These are phyloP conservation scores for Sclerotinia spermophila DNA, from an alignment of 2,329 filamentous ascomycete genomes.

Conservation along the genomic window DNA sequence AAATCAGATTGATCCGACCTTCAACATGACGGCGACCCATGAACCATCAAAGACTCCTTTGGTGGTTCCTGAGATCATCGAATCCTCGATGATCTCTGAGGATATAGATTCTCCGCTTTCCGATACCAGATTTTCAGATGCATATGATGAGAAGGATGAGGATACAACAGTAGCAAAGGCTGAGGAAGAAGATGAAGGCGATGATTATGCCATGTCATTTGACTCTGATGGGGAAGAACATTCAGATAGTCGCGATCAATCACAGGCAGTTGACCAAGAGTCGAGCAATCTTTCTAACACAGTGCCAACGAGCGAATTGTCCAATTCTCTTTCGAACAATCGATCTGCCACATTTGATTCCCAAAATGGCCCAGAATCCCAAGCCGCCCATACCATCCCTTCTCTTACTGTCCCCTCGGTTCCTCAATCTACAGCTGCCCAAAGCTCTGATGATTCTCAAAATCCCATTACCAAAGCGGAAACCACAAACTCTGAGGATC, in stretches of 20 bases:
- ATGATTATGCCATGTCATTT: conserved; percentile 40
- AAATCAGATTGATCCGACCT: conserved; percentile 68
- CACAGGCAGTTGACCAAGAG: conserved; percentile 34
- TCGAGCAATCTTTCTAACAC: conserved; percentile 29
- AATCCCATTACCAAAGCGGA: conserved; percentile 25
- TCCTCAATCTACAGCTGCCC: conserved; percentile 25
- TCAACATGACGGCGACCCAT: conserved; percentile 63
- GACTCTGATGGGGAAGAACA: conserved; percentile 37
- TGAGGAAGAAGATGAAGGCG: conserved; percentile 32
- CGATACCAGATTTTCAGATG: conserved; percentile 37
- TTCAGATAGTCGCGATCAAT: conserved; percentile 36
- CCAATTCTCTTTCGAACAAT: conserved; percentile 23
- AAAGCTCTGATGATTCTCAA: conserved; percentile 21
- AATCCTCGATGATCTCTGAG: conserved; percentile 1
- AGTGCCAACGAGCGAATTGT: conserved; percentile 27
- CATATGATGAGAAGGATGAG: conserved; percentile 35
- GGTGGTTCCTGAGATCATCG: conserved; percentile 7
- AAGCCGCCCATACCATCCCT: conserved; percentile 28
- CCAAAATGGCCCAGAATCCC: conserved; percentile 24
- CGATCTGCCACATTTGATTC: conserved; percentile 24
- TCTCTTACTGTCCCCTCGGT: conserved; percentile 23
- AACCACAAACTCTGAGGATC: conserved; percentile 28
- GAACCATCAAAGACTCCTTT: conserved; percentile 20
- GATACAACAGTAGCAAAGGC: conserved; percentile 24
- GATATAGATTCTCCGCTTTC: conserved; percentile 26